Percentiles rank a stretch among this genome's conserved stretches.
Conservation (phyloP, 345 rosid genomes). For the Camelina sativa region DNA sequence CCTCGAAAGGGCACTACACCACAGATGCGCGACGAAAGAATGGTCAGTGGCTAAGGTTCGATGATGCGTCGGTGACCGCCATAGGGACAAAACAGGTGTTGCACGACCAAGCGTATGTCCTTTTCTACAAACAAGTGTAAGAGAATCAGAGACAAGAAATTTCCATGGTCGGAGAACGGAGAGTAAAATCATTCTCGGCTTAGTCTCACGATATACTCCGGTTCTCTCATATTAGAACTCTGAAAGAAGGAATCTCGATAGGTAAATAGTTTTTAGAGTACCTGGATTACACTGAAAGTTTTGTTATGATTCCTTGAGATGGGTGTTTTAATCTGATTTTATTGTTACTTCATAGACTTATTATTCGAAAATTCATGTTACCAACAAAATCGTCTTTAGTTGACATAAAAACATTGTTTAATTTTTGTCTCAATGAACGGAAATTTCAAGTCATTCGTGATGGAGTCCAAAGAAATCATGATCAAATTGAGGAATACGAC, state of each 20-base stretch:
- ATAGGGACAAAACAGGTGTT: slow-evolving; percentile 70
- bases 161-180: slow-evolving; percentile 22
- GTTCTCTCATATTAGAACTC: slow-evolving; percentile 22
- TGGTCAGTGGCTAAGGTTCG: slow-evolving; percentile 83
- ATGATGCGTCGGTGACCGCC: slow-evolving; percentile 76
- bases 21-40: slow-evolving; percentile 73
- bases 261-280: slow-evolving; percentile 44
- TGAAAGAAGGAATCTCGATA: slow-evolving; percentile 37
- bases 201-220: slow-evolving; percentile 28
- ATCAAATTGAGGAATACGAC: too few species aligned
- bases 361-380: slow-evolving; percentile 2
- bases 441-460: too few species aligned
- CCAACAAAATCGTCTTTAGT: background rate
- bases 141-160: slow-evolving; percentile 29
- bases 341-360: slow-evolving; percentile 23
- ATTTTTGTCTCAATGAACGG: too few species aligned
- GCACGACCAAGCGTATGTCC: slow-evolving; percentile 94
- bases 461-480: too few species aligned
- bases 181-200: slow-evolving; percentile 9
- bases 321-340: slow-evolving; percentile 37
- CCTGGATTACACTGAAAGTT: slow-evolving; percentile 41
- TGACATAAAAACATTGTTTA: too few species aligned
- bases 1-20: slow-evolving; percentile 93
- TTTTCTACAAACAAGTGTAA: slow-evolving; percentile 82
- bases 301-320: slow-evolving; percentile 43